These are phyloP conservation scores for Cystoderma amianthinum DNA, from an alignment of 768 basidiomycete genomes.

Conservation along the genomic window DNA sequence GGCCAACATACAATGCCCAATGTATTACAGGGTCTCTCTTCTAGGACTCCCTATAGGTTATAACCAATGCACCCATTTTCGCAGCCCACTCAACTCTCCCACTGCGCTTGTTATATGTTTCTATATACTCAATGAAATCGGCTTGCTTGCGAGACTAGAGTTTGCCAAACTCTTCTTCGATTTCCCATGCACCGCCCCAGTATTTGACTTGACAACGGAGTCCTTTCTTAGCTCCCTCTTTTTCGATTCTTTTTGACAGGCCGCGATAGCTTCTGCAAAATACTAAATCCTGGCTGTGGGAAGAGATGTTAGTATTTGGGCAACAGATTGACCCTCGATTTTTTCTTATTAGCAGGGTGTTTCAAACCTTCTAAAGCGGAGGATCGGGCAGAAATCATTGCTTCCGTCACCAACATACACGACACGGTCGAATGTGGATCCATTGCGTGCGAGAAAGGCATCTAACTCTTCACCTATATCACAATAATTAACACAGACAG, in stretches of 20 bases:
- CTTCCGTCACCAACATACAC: constrained; percentile 91
- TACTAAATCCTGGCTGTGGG: constrained; percentile 73
- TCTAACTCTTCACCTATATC: constrained; percentile 89
- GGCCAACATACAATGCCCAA: not conserved
- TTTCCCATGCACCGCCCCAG: constrained; percentile 96
- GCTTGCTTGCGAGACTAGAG: constrained; percentile 18
- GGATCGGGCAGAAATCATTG: constrained; percentile 93
- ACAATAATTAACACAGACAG: constrained; percentile 1
- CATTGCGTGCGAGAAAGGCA: constrained; percentile 61
- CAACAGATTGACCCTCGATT: too few species aligned
- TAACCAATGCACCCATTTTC: too few species aligned
- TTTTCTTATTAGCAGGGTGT: too few species aligned
- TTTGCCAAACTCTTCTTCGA: constrained; percentile 71
- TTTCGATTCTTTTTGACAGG: constrained; percentile 69
- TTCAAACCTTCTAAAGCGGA: constrained; percentile 64
- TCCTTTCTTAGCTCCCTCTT: constrained; percentile 58
- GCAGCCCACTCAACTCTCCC: too few species aligned
- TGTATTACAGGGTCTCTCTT: too few species aligned
- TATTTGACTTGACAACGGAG: constrained; percentile 69
- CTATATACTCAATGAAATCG: not conserved
- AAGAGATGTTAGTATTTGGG: too few species aligned
- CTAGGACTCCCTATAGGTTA: too few species aligned
- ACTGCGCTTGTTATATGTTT: constrained; percentile 15
- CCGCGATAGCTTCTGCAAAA: constrained; percentile 77
- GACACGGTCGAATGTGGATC: constrained; percentile 63